Conservation (phyloP, 2,329 filamentous ascomycete species). For the Fusarium succisae region DNA sequence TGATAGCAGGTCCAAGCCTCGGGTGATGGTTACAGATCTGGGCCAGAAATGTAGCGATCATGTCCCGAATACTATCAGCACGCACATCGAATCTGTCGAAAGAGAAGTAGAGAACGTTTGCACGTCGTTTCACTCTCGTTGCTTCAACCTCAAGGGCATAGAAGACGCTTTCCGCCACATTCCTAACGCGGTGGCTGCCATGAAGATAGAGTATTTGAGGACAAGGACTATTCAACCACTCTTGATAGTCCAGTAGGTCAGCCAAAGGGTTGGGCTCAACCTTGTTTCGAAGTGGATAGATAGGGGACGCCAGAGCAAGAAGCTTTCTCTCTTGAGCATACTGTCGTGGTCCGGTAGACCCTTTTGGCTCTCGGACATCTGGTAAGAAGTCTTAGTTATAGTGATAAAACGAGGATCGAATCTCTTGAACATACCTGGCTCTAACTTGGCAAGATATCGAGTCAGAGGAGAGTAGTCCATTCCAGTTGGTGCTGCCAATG, state of each 20-base stretch:
- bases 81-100: conserved; percentile 3
- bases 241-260: background rate
- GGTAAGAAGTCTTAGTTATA: background rate
- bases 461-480: background rate
- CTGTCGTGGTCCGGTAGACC: rapidly evolving
- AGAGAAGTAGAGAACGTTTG: background rate
- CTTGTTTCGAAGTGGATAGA: background rate
- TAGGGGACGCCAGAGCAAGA: background rate
- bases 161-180: background rate
- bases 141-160: background rate
- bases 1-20: background rate
- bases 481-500: background rate
- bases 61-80: conserved; percentile 1
- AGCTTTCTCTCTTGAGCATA: background rate
- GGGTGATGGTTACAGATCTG: background rate
- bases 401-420: rapidly evolving
- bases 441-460: background rate
- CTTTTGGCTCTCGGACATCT: background rate
- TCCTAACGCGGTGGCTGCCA: background rate
- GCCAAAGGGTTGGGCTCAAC: background rate
- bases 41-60: background rate
- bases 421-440: background rate
- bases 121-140: rapidly evolving
- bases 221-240: background rate
- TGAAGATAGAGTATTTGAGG: conserved; percentile 6